Base-by-base conservation (phyloP, 148 eudicot genomes). In the Vaccinium darrowii region DNA sequence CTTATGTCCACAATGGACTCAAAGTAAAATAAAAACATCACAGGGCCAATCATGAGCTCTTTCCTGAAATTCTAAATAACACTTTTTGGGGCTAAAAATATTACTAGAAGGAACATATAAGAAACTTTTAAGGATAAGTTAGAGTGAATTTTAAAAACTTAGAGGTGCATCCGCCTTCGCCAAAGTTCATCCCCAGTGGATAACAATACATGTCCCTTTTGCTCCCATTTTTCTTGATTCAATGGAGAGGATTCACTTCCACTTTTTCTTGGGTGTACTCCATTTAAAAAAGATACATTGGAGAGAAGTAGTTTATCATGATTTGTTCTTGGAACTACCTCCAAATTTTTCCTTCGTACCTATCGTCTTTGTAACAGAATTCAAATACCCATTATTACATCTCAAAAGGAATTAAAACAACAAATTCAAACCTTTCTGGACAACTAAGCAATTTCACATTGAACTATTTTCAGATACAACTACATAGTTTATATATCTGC, bases 371-470 rank as follows among this genome's bases (percentile, higher is more conserved):
- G 79, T 74, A 83, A 15, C 78, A 65, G 19, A 67, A 39, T 16
- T 51, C 52, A 50, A 82, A 60, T 51, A 52, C 14, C 65, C 52
- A 75, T 82, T 13, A 77, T 82, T 76, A 15, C 49, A 82, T 15
- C 76, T 82, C 25, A 27, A 47, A 36, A 65, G 60, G 15, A 43
- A 69, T 16, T 8, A 67, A 85, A 21, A 43, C 19, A 69, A 86
- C 56, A 53, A 63, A 50, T 76, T 56, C 47, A 62, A 21, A 82
- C 15, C 56, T 39, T 19, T 43, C 65, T 82, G 2, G 62, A 19
- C 71, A 81, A 21, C 50, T n/a, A 50, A 30, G 76, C 36, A 52
- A 62, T 62, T 82, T 82, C 85, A 86, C 18, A 76, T 86, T 76
- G 72, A 74, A 81, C 63, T 21, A 50, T 49, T 76, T 65, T 78